Percentiles rank a stretch among this genome's conserved stretches.
Conservation (phyloP, 2,329 filamentous ascomycete genomes). For the Aspergillus sp. region DNA sequence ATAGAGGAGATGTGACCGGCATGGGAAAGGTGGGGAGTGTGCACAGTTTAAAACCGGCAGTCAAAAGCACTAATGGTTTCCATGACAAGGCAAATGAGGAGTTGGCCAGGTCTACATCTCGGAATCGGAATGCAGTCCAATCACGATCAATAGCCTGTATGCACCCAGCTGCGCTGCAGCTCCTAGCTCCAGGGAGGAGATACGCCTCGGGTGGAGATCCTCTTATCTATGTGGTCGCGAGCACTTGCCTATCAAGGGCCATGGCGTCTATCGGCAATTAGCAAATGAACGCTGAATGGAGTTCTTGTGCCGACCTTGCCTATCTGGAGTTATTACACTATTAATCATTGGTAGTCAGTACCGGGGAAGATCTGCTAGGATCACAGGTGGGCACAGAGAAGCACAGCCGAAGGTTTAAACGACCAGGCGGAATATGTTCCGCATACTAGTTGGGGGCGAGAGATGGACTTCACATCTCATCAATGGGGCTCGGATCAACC, state of each 20-base stretch:
- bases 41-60: neutral
- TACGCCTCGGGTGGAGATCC: conserved; percentile 2
- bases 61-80: neutral
- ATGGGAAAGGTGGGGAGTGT: neutral
- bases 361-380: neutral
- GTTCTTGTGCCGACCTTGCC: too few species aligned
- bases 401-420: neutral
- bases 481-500: neutral
- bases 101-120: neutral
- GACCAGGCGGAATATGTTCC: neutral
- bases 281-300: neutral
- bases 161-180: neutral
- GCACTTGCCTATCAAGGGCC: conserved; percentile 3
- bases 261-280: neutral
- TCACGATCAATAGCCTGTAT: neutral
- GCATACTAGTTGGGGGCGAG: neutral
- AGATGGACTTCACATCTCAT: neutral
- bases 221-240: conserved; percentile 4
- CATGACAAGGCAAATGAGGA: neutral
- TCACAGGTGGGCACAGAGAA: neutral
- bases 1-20: neutral
- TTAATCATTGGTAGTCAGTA: too few species aligned
- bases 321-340: too few species aligned
- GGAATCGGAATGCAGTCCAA: conserved; percentile 2
- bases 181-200: neutral